These are phyloP conservation scores for Paraglomus brasilianum DNA, from an alignment of 192 early-diverging fungal species.

Conservation along the genomic window DNA sequence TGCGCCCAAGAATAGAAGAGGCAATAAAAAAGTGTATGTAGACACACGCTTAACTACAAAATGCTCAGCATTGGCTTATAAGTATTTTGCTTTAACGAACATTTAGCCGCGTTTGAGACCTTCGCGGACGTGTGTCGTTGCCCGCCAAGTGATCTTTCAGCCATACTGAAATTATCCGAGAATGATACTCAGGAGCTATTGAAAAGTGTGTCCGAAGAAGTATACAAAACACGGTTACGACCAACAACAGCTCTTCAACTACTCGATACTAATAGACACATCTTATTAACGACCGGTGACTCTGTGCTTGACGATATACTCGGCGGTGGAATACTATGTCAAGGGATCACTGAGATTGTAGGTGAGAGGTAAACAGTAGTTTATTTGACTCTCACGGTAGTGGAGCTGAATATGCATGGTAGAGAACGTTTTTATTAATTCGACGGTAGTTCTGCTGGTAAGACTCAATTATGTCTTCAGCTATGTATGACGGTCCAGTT, in stretches of 20 bases:
- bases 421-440: not conserved
- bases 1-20: conserved; percentile 20
- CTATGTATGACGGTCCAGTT: conserved; percentile 69
- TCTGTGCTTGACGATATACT: conserved; percentile 52
- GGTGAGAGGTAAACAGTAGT: conserved; percentile 56
- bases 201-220: not conserved
- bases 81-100: not conserved
- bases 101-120: conserved; percentile 23
- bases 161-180: conserved; percentile 12
- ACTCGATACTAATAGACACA: conserved; percentile 31
- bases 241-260: conserved; percentile 36
- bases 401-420: not conserved
- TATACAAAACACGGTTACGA: conserved; percentile 7
- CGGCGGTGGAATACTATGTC: conserved; percentile 57
- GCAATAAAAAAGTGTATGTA: conserved; percentile 6
- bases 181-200: conserved; percentile 14
- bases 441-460: conserved; percentile 68
- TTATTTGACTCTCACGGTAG: not conserved
- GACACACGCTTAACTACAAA: not conserved
- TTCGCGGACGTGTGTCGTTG: conserved; percentile 1
- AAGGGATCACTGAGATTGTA: conserved; percentile 68
- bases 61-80: not conserved
- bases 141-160: not conserved
- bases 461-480: conserved; percentile 86
- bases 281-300: conserved; percentile 53